phyloP scores from a whole-genome alignment of 805 yeast species.

The Suhomyces faveliae region DNA sequence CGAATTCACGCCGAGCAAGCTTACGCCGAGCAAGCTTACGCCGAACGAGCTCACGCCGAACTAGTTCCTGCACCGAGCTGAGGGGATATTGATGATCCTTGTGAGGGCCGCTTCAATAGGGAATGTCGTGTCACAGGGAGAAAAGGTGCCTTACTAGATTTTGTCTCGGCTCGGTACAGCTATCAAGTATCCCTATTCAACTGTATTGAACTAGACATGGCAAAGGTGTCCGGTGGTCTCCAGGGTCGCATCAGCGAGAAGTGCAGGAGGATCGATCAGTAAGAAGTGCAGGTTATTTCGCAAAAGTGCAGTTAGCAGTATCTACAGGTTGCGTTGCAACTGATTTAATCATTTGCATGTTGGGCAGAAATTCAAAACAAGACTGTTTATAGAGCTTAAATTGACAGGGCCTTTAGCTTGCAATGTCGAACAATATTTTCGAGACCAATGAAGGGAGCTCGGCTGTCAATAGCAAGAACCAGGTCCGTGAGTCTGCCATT shows the following conservation, averaged over 20 bases:
- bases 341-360: neutral
- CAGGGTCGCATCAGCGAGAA: neutral
- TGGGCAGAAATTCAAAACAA: neutral
- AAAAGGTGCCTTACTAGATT: neutral
- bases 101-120: neutral
- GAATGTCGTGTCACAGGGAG: neutral
- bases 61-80: neutral
- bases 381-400: conserved; percentile 1
- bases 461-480: conserved; percentile 3
- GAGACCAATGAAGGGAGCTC: conserved; percentile 16
- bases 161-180: too few relatives aligned
- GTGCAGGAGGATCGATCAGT: neutral
- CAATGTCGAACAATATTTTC: conserved; percentile 23
- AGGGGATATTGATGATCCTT: neutral
- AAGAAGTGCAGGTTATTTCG: neutral
- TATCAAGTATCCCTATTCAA: neutral
- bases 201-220: neutral
- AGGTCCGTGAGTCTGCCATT: conserved; percentile 11
- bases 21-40: neutral
- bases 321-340: neutral
- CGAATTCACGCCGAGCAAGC: neutral
- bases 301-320: neutral
- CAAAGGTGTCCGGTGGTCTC: neutral
- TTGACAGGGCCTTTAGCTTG: neutral
- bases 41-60: neutral